These are phyloP conservation scores for Globisporangium uncinulatum DNA, from an alignment of 352 stramenopile species.

Conservation along the genomic window DNA sequence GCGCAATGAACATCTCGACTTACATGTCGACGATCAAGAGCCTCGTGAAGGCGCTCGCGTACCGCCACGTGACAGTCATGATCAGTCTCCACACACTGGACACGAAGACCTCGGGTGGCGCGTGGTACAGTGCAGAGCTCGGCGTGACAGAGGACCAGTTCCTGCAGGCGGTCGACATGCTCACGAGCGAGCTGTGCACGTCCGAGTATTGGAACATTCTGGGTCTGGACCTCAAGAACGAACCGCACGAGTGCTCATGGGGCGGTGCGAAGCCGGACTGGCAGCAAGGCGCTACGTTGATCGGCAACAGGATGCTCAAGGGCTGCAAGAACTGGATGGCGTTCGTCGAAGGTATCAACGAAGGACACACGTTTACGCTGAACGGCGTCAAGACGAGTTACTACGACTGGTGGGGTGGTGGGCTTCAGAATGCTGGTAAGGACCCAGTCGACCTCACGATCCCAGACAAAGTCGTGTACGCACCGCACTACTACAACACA, in stretches of 20 bases:
- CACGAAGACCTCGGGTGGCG: slow-evolving; percentile 31
- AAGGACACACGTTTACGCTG: slow-evolving; percentile 38
- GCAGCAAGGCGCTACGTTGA: too few relatives aligned
- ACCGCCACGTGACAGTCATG: slow-evolving; percentile 58
- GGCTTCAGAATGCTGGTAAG: slow-evolving; percentile 50
- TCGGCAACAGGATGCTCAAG: slow-evolving; percentile 68
- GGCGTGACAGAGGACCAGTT: slow-evolving; percentile 57
- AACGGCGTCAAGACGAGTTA: slow-evolving; percentile 41
- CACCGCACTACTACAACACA: slow-evolving; percentile 81
- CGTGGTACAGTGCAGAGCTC: slow-evolving; percentile 55
- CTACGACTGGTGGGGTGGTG: slow-evolving; percentile 80
- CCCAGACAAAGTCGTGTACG: slow-evolving; percentile 75
- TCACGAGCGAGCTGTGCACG: slow-evolving; percentile 57
- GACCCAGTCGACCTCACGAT: slow-evolving; percentile 41
- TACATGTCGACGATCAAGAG: slow-evolving; percentile 65
- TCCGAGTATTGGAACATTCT: slow-evolving; percentile 81
- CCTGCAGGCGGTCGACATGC: slow-evolving; percentile 36
- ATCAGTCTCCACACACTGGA: slow-evolving; percentile 74
- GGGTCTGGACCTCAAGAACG: slow-evolving; percentile 79
- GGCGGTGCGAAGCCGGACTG: slow-evolving; percentile 63
- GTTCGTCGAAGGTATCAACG: slow-evolving; percentile 77
- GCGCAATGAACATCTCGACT: slow-evolving; percentile 52
- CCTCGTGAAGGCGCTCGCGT: slow-evolving; percentile 49
- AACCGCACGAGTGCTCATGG: slow-evolving; percentile 61
- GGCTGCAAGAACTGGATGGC: slow-evolving; percentile 71